Evolutionary conservation across 352 stramenopile genomes (phyloP), one percentile per base, ranked within the genome.

Genomic region (Globisporangium paroecandrum): DNA sequence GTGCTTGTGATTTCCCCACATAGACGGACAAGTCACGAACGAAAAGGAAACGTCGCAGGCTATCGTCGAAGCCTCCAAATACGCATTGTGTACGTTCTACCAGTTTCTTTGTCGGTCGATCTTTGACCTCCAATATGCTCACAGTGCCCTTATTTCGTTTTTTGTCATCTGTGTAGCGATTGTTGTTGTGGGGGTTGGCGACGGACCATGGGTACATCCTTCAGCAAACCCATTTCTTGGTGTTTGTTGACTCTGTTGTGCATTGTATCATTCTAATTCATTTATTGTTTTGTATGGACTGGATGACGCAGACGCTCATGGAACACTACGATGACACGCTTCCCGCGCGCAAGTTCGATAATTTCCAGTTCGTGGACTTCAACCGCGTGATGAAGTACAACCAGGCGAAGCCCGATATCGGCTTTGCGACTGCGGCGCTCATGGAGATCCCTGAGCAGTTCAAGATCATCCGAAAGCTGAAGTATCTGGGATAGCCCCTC

Each of bases 301-400:
- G 8, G 12, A 46, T 24, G 3, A 32, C 12, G 13, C 29, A 83
- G 77, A 78, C 89, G 43, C 70, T 81, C 6, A 91, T 94, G 82
- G 75, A 87, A 34, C 66, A 87, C 51, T 91, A 85, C 66, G 76
- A 89, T 53, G 77, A 87, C 57, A 64, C 71, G 25, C 71, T 95
- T 13, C 82, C 83, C 0, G 59, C 62, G 46, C 82, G 85, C 22
- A 78, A 69, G 20, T 93, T 93, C 41, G 81, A 90, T 63, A 95
- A 95, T 58, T 93, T 93, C 62, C 83, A 90, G 69, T 93, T 92
- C 56, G 79, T 95, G 7, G 77, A 91, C 36, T 88, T 84, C 36
- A 83, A 76, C 56, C 51, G 77, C 47, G 72, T 91, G 41, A 78
- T 89, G 60, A 72, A 71, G 41, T 69, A 79, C n/a, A 86, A 87